Conservation (phyloP, 345 rosid genomes). For the Combretum micranthum region DNA sequence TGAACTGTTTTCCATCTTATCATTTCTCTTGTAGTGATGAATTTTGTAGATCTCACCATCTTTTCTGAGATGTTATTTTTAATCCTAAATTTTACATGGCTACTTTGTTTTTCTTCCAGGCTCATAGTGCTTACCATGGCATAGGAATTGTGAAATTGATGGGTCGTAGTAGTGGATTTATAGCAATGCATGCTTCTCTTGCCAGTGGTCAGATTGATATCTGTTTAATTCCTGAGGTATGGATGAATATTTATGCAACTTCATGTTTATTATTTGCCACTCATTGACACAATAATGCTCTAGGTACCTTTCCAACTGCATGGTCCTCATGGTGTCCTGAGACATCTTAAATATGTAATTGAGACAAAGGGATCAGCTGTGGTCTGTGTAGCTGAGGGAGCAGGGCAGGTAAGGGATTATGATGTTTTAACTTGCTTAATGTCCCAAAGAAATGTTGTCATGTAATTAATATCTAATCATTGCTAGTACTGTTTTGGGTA, state of each 20-base stretch:
- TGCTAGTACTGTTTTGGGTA: no score
- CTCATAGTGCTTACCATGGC: constrained; percentile 97
- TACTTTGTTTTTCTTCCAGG: constrained; percentile 32
- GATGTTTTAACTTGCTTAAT: not conserved
- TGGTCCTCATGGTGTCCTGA: constrained; percentile 87
- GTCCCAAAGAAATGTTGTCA: not conserved
- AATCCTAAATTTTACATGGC: not conserved
- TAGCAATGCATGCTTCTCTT: constrained; percentile 96
- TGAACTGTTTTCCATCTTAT: not conserved
- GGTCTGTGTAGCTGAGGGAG: constrained; percentile 97
- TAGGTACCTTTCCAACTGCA: constrained; percentile 81
- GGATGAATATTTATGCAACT: not conserved
- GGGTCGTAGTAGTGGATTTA: constrained; percentile 98
- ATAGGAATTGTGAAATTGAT: constrained; percentile 89
- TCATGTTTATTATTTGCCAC: no score
- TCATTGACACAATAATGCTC: no score
- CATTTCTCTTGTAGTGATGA: constrained; percentile 5
- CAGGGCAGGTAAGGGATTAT: constrained; percentile 69
- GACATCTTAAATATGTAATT: constrained; percentile 79
- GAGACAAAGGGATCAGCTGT: constrained; percentile 98
- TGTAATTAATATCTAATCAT: not conserved
- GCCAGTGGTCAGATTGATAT: constrained; percentile 98
- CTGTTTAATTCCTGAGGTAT: constrained; percentile 98
- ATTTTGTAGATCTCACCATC: no score
- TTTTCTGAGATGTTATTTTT: not conserved